These are phyloP conservation scores for Cucurbita maxima DNA, from an alignment of 306 rosid species.

Conservation along the genomic window DNA sequence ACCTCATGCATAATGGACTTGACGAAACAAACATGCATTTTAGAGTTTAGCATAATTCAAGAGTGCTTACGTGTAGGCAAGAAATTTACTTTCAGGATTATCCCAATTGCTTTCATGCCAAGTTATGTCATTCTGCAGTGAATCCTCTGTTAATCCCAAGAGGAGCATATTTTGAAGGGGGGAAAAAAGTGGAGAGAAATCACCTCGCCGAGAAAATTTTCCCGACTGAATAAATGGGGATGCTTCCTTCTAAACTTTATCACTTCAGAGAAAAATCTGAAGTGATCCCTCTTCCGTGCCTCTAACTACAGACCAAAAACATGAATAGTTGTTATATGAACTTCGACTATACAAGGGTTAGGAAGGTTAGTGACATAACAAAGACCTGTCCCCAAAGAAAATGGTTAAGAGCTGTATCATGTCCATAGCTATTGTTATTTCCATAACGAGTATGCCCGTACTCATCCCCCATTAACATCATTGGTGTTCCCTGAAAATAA, in stretches of 20 bases:
- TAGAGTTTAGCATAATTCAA: background rate
- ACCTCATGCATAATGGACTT: background rate
- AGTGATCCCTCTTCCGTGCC: constrained; percentile 45
- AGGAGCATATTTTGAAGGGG: background rate
- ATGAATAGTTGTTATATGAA: background rate
- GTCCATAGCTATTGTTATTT: constrained; percentile 94
- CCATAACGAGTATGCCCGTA: constrained; percentile 84
- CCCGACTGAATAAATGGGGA: constrained; percentile 38
- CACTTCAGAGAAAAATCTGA: constrained; percentile 64
- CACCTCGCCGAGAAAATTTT: constrained; percentile 54
- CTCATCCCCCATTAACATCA: constrained; percentile 99
- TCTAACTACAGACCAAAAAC: constrained; percentile 39
- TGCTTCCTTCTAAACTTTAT: constrained; percentile 53
- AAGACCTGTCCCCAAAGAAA: constrained; percentile 71
- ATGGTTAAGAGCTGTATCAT: constrained; percentile 61
- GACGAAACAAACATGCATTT: background rate
- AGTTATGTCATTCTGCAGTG: constrained; percentile 60
- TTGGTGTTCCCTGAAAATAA: constrained; percentile 68
- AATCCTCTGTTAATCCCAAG: constrained; percentile 11
- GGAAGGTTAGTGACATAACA: background rate
- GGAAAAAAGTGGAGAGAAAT: background rate
- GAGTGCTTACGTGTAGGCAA: constrained; percentile 80
- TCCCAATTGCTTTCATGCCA: constrained; percentile 96
- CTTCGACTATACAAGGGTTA: constrained; percentile 13
- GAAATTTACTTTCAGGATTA: constrained; percentile 66